Evolutionary conservation across 257 asterid genomes (phyloP), one percentile per base, ranked within the genome.

Genomic region (Petunia axillaris): DNA sequence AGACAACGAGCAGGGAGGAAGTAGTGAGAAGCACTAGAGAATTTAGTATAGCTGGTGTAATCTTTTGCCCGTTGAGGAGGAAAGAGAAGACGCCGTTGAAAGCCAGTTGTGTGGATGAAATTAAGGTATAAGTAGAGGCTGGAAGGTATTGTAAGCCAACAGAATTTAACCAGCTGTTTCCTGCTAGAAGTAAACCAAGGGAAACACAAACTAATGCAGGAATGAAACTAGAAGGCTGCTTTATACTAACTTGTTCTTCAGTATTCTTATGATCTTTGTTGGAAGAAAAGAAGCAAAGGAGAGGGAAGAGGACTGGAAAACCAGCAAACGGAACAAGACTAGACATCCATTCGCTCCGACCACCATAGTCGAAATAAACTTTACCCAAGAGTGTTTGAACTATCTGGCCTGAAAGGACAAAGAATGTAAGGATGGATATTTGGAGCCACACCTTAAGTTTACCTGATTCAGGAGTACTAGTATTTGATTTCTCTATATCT

Each of bases 281-380:
- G 46, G 66, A 37, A 50, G 75, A 5, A 15, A 83, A 40, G 10
- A 83, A 63, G 76, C 89, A 85, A 1, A 84, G 91, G 41, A 93
- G 85, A 3, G 98, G 98, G 55, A 91, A 4, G 3, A 91, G 92
- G 46, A 89, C 64, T 1, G 95, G 97, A 64, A 90, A 93, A 4
- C 94, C 97, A 11, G 64, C 85, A 37, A 76, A 84, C 82, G 84
- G 91, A 0, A 87, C 90, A 6, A 91, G 44, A 36, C 95, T 84
- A 6, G 92, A 92, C 78, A 90, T 39, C 97, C 97, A 91, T 58
- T 83, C 73, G 79, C 94, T 91, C 4, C 87, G 78, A 64, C 96
- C 98, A 46, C 98, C 95, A 9, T 89, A 86, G 71, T 89, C 85
- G 83, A 86, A 93, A 76, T 93, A 93, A 8, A 88, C 35, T 52